These are phyloP conservation scores for Nitzschia sp. DNA, from an alignment of 108 stramenopile species.

Conservation along the genomic window DNA sequence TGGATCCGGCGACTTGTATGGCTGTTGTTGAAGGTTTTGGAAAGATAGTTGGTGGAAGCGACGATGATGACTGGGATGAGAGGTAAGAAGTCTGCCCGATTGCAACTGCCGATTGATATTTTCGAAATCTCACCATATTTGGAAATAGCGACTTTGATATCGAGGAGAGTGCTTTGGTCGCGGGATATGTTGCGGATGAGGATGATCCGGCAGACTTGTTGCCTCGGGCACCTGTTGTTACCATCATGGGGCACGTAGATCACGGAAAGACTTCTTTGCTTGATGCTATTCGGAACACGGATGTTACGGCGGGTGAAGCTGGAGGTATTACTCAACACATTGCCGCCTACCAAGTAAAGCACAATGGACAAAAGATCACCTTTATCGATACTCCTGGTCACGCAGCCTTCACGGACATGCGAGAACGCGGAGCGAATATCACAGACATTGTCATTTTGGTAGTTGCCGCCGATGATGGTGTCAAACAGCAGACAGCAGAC, in stretches of 20 bases:
- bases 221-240: constrained; percentile 94
- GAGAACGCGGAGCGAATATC: constrained; percentile 94
- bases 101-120: neutral
- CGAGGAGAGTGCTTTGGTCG: constrained; percentile 67
- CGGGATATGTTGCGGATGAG: constrained; percentile 69
- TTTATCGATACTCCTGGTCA: constrained; percentile 99
- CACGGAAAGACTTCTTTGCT: constrained; percentile 99
- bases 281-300: constrained; percentile 89
- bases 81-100: constrained; percentile 52
- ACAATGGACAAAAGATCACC: constrained; percentile 80
- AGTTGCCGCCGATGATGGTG: constrained; percentile 98
- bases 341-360: constrained; percentile 89
- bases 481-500: constrained; percentile 97
- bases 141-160: constrained; percentile 23
- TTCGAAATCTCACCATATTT: constrained; percentile 1
- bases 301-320: constrained; percentile 94
- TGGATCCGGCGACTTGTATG: constrained; percentile 83
- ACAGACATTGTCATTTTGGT: constrained; percentile 99
- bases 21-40: constrained; percentile 92
- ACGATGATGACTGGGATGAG: constrained; percentile 63
- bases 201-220: constrained; percentile 75
- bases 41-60: constrained; percentile 67
- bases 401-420: constrained; percentile 97
- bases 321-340: constrained; percentile 99
- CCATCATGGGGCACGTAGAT: constrained; percentile 99